phyloP scores from a whole-genome alignment of 2,329 filamentous ascomycete genomes.

The Colletotrichum zoysiae region DNA sequence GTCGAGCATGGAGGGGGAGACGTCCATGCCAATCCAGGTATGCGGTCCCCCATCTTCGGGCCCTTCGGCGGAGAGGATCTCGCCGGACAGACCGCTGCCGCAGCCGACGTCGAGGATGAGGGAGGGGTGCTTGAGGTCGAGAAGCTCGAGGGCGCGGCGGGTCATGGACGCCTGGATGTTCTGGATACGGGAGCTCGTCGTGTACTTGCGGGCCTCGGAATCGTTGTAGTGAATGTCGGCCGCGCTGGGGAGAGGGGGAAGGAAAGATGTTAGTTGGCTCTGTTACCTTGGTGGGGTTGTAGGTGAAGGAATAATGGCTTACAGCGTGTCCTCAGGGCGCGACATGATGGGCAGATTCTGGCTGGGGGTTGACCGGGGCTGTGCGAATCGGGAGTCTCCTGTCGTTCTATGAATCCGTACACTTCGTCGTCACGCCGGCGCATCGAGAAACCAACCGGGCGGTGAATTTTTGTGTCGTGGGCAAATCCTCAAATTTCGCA shows the following conservation, averaged over 20 bases:
- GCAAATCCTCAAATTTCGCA: conserved; percentile 40
- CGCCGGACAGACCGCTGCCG: conserved; percentile 92
- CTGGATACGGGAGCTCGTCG: conserved; percentile 93
- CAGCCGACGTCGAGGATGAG: conserved; percentile 97
- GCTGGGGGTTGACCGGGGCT: background rate
- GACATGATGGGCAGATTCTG: conserved; percentile 75
- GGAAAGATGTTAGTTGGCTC: conserved; percentile 14
- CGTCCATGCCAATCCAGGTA: conserved; percentile 97
- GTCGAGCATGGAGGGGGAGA: conserved; percentile 96
- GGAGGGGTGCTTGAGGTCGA: conserved; percentile 82
- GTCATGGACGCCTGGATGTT: conserved; percentile 97
- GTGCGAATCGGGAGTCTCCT: too few relatives aligned
- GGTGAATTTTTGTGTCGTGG: conserved; percentile 38
- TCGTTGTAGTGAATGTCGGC: conserved; percentile 99
- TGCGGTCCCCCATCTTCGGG: conserved; percentile 85
- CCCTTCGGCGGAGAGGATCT: conserved; percentile 83
- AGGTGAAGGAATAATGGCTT: conserved; percentile 50
- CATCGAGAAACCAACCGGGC: conserved; percentile 22
- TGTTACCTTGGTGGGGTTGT: conserved; percentile 23
- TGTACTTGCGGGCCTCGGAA: conserved; percentile 95
- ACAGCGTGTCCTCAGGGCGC: conserved; percentile 95
- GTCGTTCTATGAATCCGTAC: background rate
- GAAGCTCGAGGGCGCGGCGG: conserved; percentile 89
- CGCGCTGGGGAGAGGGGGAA: conserved; percentile 66
- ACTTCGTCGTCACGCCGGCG: conserved; percentile 24